These are phyloP conservation scores for Yarrowia divulgata DNA, from an alignment of 805 yeast species.

Conservation along the genomic window DNA sequence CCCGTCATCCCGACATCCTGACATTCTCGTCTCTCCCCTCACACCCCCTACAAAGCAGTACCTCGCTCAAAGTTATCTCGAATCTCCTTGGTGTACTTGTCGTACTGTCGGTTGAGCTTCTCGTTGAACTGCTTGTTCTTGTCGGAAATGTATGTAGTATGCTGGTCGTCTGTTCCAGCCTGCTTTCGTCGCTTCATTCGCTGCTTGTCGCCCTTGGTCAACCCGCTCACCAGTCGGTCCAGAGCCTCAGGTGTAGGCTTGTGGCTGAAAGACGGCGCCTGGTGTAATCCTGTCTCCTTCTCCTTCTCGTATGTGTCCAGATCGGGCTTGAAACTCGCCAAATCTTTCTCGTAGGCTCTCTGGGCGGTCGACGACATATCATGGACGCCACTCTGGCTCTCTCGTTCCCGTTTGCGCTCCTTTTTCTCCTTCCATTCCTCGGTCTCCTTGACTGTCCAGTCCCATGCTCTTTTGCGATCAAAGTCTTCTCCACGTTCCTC, in stretches of 20 bases:
- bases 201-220: slow-evolving; percentile 53
- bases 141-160: slow-evolving; percentile 62
- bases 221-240: slow-evolving; percentile 47
- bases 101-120: slow-evolving; percentile 67
- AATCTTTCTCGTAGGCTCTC: slow-evolving; percentile 63
- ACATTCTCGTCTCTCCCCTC: too few relatives aligned
- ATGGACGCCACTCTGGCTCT: slow-evolving; percentile 47
- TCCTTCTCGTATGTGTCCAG: slow-evolving; percentile 56
- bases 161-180: slow-evolving; percentile 49
- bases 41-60: slow-evolving; percentile 45
- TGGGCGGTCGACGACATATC: slow-evolving; percentile 66
- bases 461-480: slow-evolving; percentile 58
- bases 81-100: slow-evolving; percentile 52
- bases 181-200: slow-evolving; percentile 49
- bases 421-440: slow-evolving; percentile 65
- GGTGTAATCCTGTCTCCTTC: slow-evolving; percentile 47
- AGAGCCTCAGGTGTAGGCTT: slow-evolving; percentile 53
- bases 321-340: slow-evolving; percentile 53
- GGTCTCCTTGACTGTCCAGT: slow-evolving; percentile 68
- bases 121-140: slow-evolving; percentile 77
- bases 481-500: slow-evolving; percentile 53
- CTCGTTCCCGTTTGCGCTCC: slow-evolving; percentile 44
- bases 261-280: slow-evolving; percentile 46
- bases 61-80: slow-evolving; percentile 52
- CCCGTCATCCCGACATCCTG: too few relatives aligned